Percentiles rank a stretch among this genome's conserved stretches.
Conservation (phyloP, 2,329 filamentous ascomycete species). For the Chaetomium sp. region DNA sequence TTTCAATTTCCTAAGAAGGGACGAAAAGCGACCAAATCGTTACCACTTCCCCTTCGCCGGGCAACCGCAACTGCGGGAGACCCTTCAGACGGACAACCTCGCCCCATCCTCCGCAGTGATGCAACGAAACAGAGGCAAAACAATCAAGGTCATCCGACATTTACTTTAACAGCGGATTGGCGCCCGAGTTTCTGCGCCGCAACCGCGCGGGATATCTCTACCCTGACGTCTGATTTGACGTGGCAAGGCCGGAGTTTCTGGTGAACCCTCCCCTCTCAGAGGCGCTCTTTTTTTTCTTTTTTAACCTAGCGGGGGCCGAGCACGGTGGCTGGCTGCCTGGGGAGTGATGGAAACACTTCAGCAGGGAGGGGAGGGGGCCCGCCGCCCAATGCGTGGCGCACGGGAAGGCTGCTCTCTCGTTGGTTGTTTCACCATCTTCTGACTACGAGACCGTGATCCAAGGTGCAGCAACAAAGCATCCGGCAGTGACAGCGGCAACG, state of each 20-base stretch:
- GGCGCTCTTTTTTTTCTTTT: too few relatives aligned
- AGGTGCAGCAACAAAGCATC: too few relatives aligned
- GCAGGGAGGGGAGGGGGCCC: not conserved
- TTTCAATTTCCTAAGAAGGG: not conserved
- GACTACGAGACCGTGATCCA: too few relatives aligned
- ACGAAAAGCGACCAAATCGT: not conserved
- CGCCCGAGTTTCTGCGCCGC: slow-evolving; percentile 4
- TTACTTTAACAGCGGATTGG: not conserved
- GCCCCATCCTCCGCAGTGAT: not conserved
- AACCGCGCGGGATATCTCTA: not conserved
- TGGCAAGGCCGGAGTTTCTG: not conserved
- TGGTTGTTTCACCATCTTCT: not conserved
- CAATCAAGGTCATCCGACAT: slow-evolving; percentile 3
- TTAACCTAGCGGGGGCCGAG: too few relatives aligned
- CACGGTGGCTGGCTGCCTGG: too few relatives aligned
- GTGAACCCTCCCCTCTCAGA: not conserved
- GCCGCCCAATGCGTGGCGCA: slow-evolving; percentile 1
- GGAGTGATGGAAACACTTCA: too few relatives aligned
- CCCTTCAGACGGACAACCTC: not conserved
- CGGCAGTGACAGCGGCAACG: too few relatives aligned
- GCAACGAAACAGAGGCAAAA: not conserved
- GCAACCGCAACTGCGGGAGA: too few relatives aligned
- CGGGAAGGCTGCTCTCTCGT: not conserved
- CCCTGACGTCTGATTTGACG: not conserved
- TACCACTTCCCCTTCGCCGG: not conserved